phyloP scores from a whole-genome alignment of 2,329 filamentous ascomycete genomes.

The Alternaria longipes region DNA sequence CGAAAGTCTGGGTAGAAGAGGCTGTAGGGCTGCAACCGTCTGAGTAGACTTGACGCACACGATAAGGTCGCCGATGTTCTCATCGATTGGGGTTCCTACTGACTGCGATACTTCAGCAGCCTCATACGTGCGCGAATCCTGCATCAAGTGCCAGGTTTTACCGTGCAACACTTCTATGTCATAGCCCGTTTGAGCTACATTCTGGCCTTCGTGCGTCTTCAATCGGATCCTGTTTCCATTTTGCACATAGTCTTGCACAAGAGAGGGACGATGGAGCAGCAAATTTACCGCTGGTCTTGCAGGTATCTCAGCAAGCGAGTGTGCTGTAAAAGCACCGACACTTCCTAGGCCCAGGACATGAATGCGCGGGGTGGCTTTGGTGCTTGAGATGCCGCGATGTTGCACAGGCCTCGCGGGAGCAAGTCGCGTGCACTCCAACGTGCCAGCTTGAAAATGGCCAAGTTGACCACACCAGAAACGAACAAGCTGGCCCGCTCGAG shows the following conservation, averaged over 20 bases:
- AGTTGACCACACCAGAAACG: background rate
- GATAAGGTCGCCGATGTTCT: conserved; percentile 16
- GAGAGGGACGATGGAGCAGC: conserved; percentile 10
- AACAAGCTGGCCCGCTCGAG: background rate
- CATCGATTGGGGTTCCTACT: background rate
- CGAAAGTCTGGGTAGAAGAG: conserved; percentile 7
- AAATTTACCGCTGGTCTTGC: conserved; percentile 5
- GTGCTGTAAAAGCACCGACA: conserved; percentile 11
- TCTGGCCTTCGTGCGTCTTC: conserved; percentile 10
- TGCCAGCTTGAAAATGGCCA: background rate
- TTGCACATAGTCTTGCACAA: conserved; percentile 6
- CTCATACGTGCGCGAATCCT: background rate
- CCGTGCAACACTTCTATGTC: conserved; percentile 8
- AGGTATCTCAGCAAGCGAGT: conserved; percentile 17
- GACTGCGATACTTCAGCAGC: background rate
- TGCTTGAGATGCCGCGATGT: conserved; percentile 1
- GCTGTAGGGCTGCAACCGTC: conserved; percentile 6
- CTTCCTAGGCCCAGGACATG: conserved; percentile 17
- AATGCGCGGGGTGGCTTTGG: conserved; percentile 2
- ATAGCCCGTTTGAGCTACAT: conserved; percentile 3
- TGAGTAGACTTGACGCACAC: conserved; percentile 21
- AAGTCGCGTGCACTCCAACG: background rate
- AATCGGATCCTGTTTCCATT: conserved; percentile 3
- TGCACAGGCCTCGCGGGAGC: background rate
- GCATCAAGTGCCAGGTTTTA: background rate